Evolutionary conservation across 2,329 filamentous ascomycete genomes (phyloP), one percentile per base, ranked within the genome.

Genomic region (Exserohilum rostratum): DNA sequence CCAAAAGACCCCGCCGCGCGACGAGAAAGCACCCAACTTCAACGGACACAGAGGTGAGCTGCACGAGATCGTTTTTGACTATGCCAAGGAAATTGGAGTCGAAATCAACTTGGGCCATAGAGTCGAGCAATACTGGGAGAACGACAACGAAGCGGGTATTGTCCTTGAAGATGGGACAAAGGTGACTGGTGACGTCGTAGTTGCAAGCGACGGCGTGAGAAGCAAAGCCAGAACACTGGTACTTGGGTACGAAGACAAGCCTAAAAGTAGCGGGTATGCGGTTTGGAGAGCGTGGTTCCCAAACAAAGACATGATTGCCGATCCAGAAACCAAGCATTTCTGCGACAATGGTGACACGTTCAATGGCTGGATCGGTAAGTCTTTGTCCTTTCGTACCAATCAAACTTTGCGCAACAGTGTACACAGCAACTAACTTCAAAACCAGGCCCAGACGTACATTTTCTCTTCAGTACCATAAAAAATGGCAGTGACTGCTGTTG

Each of bases 31-130:
- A 11, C 84, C 84, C 0, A 79, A 82, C 9, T 83, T 86, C 64
- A 86, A 87, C 46, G 85, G 85, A 0, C 85, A 87, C 60, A 71
- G 85, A 17, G 85, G 85, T 13, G 85, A 87, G 70, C 74, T 87
- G 50, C 85, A 87, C 57, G 76, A 82, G 46, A 79, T 86, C 10
- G 78, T 87, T 3, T 86, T 85, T 54, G 80, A 84, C 31, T 82
- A 86, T 59, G 84, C 83, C 0, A 77, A 76, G 33, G 78, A 85
- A 45, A 71, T 86, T 7, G 76, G 77, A 0, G 84, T 87, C 42
- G 79, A 83, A 0, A 85, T 87, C 29, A 78, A 84, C 49, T 74
- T 87, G 2, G 81, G 80, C 3, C 76, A 81, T 15, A 73, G 72
- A 10, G 82, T 86, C 1, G 70, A 76, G 46, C 76, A 82, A 48